These are phyloP conservation scores for Mucor indicus DNA, from an alignment of 371 early-diverging fungal genomes.

Conservation along the genomic window DNA sequence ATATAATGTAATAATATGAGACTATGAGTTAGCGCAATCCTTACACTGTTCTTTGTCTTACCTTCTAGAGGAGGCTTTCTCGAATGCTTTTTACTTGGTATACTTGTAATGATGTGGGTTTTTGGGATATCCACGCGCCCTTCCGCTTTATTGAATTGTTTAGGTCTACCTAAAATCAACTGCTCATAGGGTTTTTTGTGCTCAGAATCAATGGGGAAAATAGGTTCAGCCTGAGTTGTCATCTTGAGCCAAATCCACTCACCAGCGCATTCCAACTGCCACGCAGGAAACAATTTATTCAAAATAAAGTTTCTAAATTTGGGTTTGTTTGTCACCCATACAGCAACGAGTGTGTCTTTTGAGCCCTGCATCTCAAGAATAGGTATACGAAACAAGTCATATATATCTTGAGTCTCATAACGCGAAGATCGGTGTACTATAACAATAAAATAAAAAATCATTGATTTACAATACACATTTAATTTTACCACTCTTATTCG, in stretches of 20 bases:
- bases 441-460: neutral
- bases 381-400: conserved; percentile 66
- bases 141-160: neutral
- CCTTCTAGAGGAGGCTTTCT: conserved; percentile 66
- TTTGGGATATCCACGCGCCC: neutral
- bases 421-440: conserved; percentile 53
- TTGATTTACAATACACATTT: neutral
- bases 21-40: neutral
- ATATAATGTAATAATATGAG: neutral
- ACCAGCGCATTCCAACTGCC: conserved; percentile 54
- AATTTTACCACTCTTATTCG: conserved; percentile 56
- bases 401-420: conserved; percentile 63
- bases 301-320: conserved; percentile 55
- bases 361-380: conserved; percentile 33
- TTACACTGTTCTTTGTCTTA: conserved; percentile 1
- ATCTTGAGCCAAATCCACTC: conserved; percentile 75
- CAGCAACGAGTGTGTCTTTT: conserved; percentile 48
- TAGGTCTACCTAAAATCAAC: conserved; percentile 50
- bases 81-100: conserved; percentile 62
- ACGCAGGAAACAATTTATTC: conserved; percentile 67
- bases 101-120: conserved; percentile 44
- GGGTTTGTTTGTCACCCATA: conserved; percentile 79
- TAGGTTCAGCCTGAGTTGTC: conserved; percentile 50
- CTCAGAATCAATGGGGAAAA: conserved; percentile 46
- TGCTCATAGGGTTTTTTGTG: conserved; percentile 74